Base-by-base conservation (phyloP, 2,329 filamentous ascomycete genomes). In the Sporothrix dimorphospora region DNA sequence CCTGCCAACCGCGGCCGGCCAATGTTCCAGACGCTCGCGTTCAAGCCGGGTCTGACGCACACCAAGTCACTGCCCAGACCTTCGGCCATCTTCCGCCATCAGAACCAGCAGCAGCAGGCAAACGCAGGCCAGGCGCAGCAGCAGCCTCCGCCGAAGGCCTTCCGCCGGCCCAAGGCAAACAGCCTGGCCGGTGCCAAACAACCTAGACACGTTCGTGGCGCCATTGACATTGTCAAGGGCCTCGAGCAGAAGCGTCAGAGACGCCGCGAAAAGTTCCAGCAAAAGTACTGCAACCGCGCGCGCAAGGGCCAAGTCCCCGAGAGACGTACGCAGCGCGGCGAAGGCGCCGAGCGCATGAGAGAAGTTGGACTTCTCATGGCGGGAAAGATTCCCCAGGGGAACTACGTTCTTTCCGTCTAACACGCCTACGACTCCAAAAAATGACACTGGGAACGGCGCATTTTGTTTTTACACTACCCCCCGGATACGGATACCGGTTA, bases 141-240 rank as follows among this genome's bases (percentile, higher is more conserved):
- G 40, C 74, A 80, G 30, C 57, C 67, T 59, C 75, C 71, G 16
- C 21, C 81, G 69, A 81, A 81, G 71, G 66, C 76, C 14, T 68
- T 34, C 3, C 78, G 78, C 68, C 78, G 73, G 59, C 51, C 74
- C 30, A 77, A 76, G 74, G 74, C 81, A 75, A 75, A 79, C 76
- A 71, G 78, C 76, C 75, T 78, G 72, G 81, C 70, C 16, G 67
- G 72, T 47, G 61, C 49, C 38, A 74, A 69, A 11, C 71, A 83
- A 72, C 87, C 91, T 68, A 83, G 89, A 55, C 94, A 96, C 75
- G 88, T 93, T 11, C 92, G 96, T 74, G 94, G 94, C n/a, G 94
- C 96, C 47, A 97, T 99, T 76, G 96, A 98, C 81, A 99, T 98
- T 74, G 93, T 98, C 81, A 97, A 97, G 81, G 96, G 96, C 9